Evolutionary conservation across 1,139 yeast genomes (phyloP), one percentile per base, ranked within the genome.

Genomic region (Candida dubliniensis): DNA sequence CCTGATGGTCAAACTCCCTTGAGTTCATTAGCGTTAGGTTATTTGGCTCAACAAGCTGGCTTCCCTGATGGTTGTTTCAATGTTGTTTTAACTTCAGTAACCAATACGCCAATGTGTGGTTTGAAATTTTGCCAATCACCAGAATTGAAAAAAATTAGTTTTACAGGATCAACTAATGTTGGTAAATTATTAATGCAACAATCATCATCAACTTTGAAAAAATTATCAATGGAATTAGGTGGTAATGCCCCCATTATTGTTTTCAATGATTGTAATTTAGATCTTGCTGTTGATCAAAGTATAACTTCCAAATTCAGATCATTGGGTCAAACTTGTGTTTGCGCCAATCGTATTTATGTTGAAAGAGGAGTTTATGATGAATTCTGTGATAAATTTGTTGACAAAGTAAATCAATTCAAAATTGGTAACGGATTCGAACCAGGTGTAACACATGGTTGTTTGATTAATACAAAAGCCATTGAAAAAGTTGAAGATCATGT

Each of bases 311-410:
- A 58, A 70, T 84, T 61, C 70, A 84, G 71, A 74, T 84, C 71
- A 71, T 84, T 75, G 78, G 97, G 97, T 36, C 96, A 90, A 67
- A 84, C 89, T 42, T 90, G 97, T 71, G 88, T 95, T 35, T 89
- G 96, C 44, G 89, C 91, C 46, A 89, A 93, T 49, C 76, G 97
- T 52, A 76, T 89, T 34, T 86, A 85, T 54, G 86, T 88, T 29
- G 90, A 88, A 53, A 82, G 78, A 44, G 64, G 73, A 2, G 67
- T 88, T 34, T 85, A 86, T 60, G 95, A 88, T 46, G 69, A 79
- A 57, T 75, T 76, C 51, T 61, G 69, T 44, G 52, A 54, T 31
- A 64, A 57, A 49, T 66, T 75, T 49, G 63, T 66, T 32, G 64
- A 56, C 31, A 64, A 63, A 50, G 71, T 70, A 7, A 52, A 57